A percentile compares a stretch with the other conserved stretches of the same genome.
These are phyloP conservation scores for Chalciporus piperatoides DNA, from an alignment of 1,284 basidiomycete species.

Conservation along the genomic window DNA sequence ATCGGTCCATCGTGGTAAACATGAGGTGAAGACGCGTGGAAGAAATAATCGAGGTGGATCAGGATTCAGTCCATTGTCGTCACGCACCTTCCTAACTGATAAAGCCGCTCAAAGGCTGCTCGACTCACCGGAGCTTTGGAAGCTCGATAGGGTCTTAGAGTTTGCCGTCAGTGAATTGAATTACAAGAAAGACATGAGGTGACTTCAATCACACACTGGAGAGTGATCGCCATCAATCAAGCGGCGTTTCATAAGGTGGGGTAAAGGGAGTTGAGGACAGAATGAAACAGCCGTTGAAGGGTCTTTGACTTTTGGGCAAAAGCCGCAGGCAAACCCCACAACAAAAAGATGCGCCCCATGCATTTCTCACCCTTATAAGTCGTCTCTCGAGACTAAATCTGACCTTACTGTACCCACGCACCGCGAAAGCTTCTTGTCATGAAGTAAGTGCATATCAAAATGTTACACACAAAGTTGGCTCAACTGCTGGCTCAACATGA, in stretches of 20 bases:
- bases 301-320: slow-evolving; percentile 19
- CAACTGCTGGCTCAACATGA: slow-evolving; percentile 12
- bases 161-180: slow-evolving; percentile 16
- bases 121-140: slow-evolving; percentile 7
- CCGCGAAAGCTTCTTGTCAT: slow-evolving; percentile 12
- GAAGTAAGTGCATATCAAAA: slow-evolving; percentile 10
- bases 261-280: slow-evolving; percentile 6
- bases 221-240: slow-evolving; percentile 22
- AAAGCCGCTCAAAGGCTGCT: slow-evolving; percentile 10
- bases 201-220: slow-evolving; percentile 7
- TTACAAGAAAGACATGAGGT: slow-evolving; percentile 25
- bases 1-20: slow-evolving; percentile 32
- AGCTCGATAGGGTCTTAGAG: slow-evolving; percentile 15
- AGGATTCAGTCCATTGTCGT: slow-evolving; percentile 11
- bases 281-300: slow-evolving; percentile 11
- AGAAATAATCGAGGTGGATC: slow-evolving; percentile 7
- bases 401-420: slow-evolving; percentile 13
- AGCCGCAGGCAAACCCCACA: slow-evolving; percentile 16
- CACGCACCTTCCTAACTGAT: slow-evolving; percentile 13
- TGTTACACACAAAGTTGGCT: slow-evolving; percentile 4
- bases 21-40: slow-evolving; percentile 28
- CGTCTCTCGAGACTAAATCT: not conserved
- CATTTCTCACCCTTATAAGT: slow-evolving; percentile 8
- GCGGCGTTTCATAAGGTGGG: slow-evolving; percentile 20
- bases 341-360: not conserved